Evolutionary conservation across 2,329 filamentous ascomycete genomes (phyloP).

Genomic region (Corinectria fuckeliana): DNA sequence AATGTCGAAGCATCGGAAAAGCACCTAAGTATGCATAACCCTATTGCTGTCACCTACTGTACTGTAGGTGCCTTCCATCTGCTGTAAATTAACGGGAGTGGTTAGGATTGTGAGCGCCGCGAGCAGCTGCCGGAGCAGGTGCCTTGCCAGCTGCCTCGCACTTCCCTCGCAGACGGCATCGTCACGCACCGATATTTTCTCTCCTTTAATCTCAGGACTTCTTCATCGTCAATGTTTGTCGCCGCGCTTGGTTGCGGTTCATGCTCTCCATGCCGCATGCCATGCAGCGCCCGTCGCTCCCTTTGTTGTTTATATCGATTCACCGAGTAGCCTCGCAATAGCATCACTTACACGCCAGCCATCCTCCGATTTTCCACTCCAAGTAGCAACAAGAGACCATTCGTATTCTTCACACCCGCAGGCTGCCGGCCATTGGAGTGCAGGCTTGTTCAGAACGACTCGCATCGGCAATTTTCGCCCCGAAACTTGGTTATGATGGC

Average conservation of each 20-base stretch:
- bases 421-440: no score
- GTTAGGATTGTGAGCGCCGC: background rate
- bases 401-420: background rate
- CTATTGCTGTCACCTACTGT: no score
- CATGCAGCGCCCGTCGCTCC: background rate
- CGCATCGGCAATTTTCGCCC: background rate
- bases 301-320: conserved; percentile 7
- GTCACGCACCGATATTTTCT: background rate
- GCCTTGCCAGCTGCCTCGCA: conserved; percentile 30
- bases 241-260: background rate
- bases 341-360: background rate
- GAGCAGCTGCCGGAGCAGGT: background rate
- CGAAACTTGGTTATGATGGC: conserved; percentile 20
- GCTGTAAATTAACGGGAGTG: background rate
- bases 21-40: no score
- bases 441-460: background rate
- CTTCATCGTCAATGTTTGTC: background rate
- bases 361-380: background rate
- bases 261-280: background rate
- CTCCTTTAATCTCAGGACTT: background rate
- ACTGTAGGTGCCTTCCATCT: no score
- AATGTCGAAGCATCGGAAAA: no score
- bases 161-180: conserved; percentile 19
- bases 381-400: background rate
- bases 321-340: background rate